phyloP scores from a whole-genome alignment of 75 land plant species.

The Cryptomeria japonica region DNA sequence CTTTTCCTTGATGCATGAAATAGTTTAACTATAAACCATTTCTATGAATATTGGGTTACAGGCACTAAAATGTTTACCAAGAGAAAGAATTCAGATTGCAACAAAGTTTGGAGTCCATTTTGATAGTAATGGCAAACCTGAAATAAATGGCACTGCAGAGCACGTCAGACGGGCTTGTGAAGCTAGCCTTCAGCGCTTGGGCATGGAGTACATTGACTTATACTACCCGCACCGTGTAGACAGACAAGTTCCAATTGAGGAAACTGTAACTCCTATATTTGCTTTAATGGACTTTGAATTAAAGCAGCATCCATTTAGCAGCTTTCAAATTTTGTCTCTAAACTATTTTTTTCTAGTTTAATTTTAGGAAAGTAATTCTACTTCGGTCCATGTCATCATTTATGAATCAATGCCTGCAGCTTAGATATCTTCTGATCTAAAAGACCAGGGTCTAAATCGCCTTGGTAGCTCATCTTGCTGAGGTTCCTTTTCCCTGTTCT shows the following conservation, averaged over 20 bases:
- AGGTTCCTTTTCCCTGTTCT: neutral
- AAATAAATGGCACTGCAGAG: constrained; percentile 47
- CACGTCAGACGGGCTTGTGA: constrained; percentile 69
- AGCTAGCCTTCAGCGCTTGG: constrained; percentile 64
- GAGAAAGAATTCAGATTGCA: constrained; percentile 64
- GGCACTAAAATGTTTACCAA: constrained; percentile 59
- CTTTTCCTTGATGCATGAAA: too few species aligned
- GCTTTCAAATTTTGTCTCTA: neutral
- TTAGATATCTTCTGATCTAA: neutral
- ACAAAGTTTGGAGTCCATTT: constrained; percentile 57
- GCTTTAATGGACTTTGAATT: neutral
- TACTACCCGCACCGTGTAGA: constrained; percentile 71
- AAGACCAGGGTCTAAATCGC: neutral
- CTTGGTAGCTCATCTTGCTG: neutral
- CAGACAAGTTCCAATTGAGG: constrained; percentile 67
- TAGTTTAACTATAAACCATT: neutral
- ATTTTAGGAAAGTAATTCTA: neutral
- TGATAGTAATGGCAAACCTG: neutral
- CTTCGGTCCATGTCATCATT: neutral
- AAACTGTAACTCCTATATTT: constrained; percentile 40
- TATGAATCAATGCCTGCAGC: neutral
- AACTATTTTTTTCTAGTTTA: neutral
- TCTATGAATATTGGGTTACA: neutral
- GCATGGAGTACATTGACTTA: constrained; percentile 71
- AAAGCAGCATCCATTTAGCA: too few species aligned